Evolutionary conservation across 2,329 filamentous ascomycete genomes (phyloP).

Genomic region (Colletotrichum trifolii): DNA sequence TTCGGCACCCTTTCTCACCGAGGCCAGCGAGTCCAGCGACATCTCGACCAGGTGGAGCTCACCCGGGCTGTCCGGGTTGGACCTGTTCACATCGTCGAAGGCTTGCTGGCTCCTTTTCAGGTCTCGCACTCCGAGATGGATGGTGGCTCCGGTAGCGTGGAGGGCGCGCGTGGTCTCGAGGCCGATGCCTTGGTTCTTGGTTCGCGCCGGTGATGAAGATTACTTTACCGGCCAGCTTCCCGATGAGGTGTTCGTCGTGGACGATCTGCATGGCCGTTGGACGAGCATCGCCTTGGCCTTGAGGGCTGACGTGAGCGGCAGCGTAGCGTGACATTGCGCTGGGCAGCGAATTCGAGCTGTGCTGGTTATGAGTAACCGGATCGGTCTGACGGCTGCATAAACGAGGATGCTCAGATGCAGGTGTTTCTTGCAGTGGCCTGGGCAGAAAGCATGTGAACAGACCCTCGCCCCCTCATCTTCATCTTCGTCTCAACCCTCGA

Average conservation of each 20-base stretch:
- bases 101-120: slow-evolving; percentile 45
- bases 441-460: too few relatives aligned
- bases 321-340: slow-evolving; percentile 11
- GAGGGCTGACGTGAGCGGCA: slow-evolving; percentile 4
- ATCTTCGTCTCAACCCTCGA: too few relatives aligned
- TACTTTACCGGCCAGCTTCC: slow-evolving; percentile 44
- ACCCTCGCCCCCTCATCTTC: too few relatives aligned
- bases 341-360: too few relatives aligned
- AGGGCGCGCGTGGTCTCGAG: slow-evolving; percentile 52
- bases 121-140: slow-evolving; percentile 51
- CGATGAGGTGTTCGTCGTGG: slow-evolving; percentile 27
- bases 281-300: slow-evolving; percentile 33
- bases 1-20: slow-evolving; percentile 42
- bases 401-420: too few relatives aligned
- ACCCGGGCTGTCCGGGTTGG: not conserved
- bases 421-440: too few relatives aligned
- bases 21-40: slow-evolving; percentile 33
- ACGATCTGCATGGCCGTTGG: slow-evolving; percentile 37
- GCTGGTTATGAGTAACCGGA: too few relatives aligned
- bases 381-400: too few relatives aligned
- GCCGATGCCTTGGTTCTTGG: slow-evolving; percentile 51
- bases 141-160: slow-evolving; percentile 48
- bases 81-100: slow-evolving; percentile 37
- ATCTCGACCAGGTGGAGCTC: slow-evolving; percentile 11
- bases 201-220: slow-evolving; percentile 51